Evolutionary conservation across 2,329 filamentous ascomycete genomes (phyloP).

Genomic region (Venturia carpophila): DNA sequence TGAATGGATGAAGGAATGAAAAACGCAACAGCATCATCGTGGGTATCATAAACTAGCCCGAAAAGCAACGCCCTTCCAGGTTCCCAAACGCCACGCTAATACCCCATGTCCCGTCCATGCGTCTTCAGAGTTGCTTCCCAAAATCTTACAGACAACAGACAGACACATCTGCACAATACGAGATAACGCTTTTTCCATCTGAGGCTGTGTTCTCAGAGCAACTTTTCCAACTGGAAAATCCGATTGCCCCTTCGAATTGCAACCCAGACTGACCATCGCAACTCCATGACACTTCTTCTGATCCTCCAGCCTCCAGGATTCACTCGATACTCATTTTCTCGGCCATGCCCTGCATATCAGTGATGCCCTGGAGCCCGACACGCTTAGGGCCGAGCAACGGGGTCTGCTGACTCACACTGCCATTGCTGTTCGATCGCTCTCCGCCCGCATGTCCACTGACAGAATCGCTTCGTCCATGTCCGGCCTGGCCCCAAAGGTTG

Average conservation of each 20-base stretch:
- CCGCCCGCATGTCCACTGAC: constrained; percentile 28
- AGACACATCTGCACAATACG: neutral
- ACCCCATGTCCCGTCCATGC: neutral
- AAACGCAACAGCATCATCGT: neutral
- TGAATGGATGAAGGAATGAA: no score
- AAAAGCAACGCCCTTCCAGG: no score
- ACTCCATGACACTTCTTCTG: neutral
- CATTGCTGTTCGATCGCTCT: constrained; percentile 43
- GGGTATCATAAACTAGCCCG: neutral
- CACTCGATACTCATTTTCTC: constrained; percentile 97
- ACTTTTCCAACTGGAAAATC: no score
- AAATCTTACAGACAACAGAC: neutral
- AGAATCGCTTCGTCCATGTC: constrained; percentile 50
- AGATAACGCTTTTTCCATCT: no score
- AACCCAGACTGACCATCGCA: neutral
- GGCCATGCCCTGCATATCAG: constrained; percentile 85
- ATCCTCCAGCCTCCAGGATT: neutral
- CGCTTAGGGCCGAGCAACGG: constrained; percentile 39
- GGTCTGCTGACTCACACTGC: constrained; percentile 32
- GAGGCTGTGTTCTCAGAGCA: no score
- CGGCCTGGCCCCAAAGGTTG: constrained; percentile 62
- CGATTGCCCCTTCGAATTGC: no score
- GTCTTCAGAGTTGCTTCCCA: neutral
- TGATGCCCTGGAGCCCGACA: constrained; percentile 72
- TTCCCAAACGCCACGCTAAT: constrained; percentile 4